These are phyloP conservation scores for Histomonas meleagridis DNA, from an alignment of 208 protist genomes.

Conservation along the genomic window DNA sequence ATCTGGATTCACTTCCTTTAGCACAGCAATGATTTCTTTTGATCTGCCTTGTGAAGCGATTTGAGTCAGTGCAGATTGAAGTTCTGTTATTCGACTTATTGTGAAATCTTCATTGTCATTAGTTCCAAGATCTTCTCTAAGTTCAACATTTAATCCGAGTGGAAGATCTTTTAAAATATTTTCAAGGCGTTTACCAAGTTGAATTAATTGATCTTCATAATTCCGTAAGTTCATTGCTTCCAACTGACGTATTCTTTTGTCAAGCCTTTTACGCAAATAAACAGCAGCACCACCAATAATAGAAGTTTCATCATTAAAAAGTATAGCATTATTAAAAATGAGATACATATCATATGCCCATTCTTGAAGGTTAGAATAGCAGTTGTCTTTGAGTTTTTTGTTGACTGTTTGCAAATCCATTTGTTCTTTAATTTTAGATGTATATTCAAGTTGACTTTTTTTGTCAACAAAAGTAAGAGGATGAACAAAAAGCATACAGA, in stretches of 20 bases:
- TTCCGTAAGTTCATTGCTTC: not conserved
- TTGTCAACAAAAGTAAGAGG: not conserved
- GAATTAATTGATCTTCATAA: not conserved
- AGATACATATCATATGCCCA: constrained; percentile 28
- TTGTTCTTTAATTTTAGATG: not conserved
- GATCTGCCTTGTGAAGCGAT: not conserved
- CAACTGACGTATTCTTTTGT: not conserved
- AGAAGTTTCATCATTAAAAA: not conserved
- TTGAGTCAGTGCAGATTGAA: not conserved
- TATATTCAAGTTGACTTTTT: not conserved
- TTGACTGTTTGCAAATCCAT: constrained; percentile 6
- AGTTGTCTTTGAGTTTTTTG: not conserved
- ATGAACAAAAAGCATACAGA: not conserved
- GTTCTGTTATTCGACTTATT: not conserved
- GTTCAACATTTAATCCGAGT: not conserved
- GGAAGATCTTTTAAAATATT: not conserved
- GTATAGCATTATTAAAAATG: not conserved
- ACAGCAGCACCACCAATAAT: not conserved
- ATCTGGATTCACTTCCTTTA: not conserved
- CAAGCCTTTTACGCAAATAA: not conserved
- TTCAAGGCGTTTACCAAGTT: not conserved
- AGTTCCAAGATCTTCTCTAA: not conserved
- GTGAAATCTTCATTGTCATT: not conserved
- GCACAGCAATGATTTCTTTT: not conserved
- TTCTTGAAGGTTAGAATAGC: not conserved